Conservation (phyloP, 2,329 filamentous ascomycete species). For the Trichoderma hamatum region DNA sequence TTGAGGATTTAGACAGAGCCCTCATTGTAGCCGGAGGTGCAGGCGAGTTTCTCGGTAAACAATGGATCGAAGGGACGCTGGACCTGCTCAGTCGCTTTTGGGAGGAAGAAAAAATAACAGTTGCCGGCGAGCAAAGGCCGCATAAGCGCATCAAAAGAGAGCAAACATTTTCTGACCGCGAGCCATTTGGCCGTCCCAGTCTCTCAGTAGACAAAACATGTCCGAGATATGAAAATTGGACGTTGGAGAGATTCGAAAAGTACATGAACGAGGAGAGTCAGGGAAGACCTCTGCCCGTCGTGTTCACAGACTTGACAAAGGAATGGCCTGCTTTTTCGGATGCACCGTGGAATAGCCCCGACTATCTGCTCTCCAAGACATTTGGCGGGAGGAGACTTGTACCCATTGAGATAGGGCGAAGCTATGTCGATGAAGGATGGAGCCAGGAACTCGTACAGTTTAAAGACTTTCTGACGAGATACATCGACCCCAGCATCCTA, state of each 20-base stretch:
- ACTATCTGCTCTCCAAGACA: conserved; percentile 74
- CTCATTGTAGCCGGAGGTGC: conserved; percentile 74
- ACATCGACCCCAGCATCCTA: conserved; percentile 50
- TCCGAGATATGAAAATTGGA: conserved; percentile 45
- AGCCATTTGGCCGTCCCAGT: conserved; percentile 37
- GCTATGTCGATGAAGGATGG: conserved; percentile 86
- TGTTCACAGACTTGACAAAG: conserved; percentile 66
- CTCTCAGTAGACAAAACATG: conserved; percentile 34
- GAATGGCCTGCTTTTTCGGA: conserved; percentile 76
- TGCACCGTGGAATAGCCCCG: conserved; percentile 70
- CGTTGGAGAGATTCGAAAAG: conserved; percentile 62
- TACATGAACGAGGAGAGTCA: conserved; percentile 54
- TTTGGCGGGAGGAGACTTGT: conserved; percentile 78
- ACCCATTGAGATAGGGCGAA: conserved; percentile 82
- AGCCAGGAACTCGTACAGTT: conserved; percentile 80
- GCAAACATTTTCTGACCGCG: conserved; percentile 34
- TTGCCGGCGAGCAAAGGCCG: conserved; percentile 29
- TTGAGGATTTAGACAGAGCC: conserved; percentile 72
- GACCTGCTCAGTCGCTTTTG: conserved; percentile 44
- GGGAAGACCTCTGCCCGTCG: conserved; percentile 59
- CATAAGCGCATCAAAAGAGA: conserved; percentile 31
- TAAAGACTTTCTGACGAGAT: conserved; percentile 65
- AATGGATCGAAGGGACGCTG: conserved; percentile 57
- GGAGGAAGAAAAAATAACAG: conserved; percentile 1
- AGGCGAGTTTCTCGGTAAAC: conserved; percentile 50